A percentile compares a stretch with the other conserved stretches of the same genome.
Evolutionary conservation across 2,329 filamentous ascomycete genomes (phyloP).

Genomic region (Ceratocystis harringtonii): DNA sequence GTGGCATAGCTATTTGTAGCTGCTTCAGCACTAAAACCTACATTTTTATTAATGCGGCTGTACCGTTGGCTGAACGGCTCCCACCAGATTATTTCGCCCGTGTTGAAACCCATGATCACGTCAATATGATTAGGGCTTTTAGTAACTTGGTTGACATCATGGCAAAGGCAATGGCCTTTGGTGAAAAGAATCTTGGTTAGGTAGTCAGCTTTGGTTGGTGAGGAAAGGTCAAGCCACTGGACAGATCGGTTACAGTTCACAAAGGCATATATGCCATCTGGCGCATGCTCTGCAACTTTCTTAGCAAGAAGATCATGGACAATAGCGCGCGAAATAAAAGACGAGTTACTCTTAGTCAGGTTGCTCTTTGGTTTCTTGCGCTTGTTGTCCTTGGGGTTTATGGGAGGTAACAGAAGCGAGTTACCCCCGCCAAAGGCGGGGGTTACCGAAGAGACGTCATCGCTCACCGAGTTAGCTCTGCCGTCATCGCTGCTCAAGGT

Average conservation of each 20-base stretch:
- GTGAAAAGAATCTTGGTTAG: slow-evolving; percentile 94
- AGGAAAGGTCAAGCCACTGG: slow-evolving; percentile 86
- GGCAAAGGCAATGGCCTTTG: slow-evolving; percentile 86
- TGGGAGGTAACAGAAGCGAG: slow-evolving; percentile 44
- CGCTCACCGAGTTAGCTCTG: slow-evolving; percentile 38
- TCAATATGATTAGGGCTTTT: slow-evolving; percentile 72
- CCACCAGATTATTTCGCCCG: slow-evolving; percentile 96
- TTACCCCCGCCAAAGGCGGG: slow-evolving; percentile 82
- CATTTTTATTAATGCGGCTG: slow-evolving; percentile 89
- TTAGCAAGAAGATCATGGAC: slow-evolving; percentile 70
- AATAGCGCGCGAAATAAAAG: slow-evolving; percentile 93
- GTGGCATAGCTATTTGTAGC: neutral
- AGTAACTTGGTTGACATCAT: slow-evolving; percentile 76
- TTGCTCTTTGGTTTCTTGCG: slow-evolving; percentile 92
- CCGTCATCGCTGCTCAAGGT: slow-evolving; percentile 40
- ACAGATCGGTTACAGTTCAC: slow-evolving; percentile 91
- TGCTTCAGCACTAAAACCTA: slow-evolving; percentile 24
- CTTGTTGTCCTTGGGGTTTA: slow-evolving; percentile 59
- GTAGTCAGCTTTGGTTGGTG: slow-evolving; percentile 66
- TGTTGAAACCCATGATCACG: slow-evolving; percentile 88
- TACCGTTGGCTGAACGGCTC: slow-evolving; percentile 95
- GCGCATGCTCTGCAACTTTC: slow-evolving; percentile 60
- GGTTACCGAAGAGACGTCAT: slow-evolving; percentile 31
- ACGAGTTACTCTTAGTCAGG: slow-evolving; percentile 96
- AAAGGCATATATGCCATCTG: slow-evolving; percentile 75